phyloP scores from a whole-genome alignment of 129 eudicot genomes.

The Flaveria brownii region DNA sequence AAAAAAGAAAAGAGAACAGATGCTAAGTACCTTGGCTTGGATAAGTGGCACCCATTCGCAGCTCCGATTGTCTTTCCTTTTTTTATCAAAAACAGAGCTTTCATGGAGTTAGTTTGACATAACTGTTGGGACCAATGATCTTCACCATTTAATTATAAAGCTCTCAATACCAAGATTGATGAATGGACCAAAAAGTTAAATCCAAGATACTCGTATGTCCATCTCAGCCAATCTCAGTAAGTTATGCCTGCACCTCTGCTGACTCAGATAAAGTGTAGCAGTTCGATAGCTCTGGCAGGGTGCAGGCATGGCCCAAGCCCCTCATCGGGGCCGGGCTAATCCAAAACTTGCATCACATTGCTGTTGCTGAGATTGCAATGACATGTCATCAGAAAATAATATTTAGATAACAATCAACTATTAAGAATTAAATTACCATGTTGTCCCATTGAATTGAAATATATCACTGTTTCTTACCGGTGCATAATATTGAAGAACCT shows the following conservation, averaged over 20 bases:
- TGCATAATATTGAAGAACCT: constrained; percentile 67
- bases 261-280: constrained; percentile 30
- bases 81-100: constrained; percentile 27
- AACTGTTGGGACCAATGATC: constrained; percentile 36
- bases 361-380: constrained; percentile 64
- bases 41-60: constrained; percentile 24
- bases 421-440: not conserved
- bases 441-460: not conserved
- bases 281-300: constrained; percentile 41
- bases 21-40: constrained; percentile 41
- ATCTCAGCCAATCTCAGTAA: constrained; percentile 50
- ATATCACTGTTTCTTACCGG: constrained; percentile 48
- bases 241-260: constrained; percentile 81
- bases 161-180: constrained; percentile 52
- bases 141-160: constrained; percentile 41
- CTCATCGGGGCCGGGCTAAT: constrained; percentile 99
- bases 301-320: constrained; percentile 97
- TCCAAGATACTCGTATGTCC: constrained; percentile 14
- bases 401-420: not conserved
- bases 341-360: constrained; percentile 76
- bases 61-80: constrained; percentile 40
- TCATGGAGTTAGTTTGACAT: constrained; percentile 32
- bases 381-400: constrained; percentile 29
- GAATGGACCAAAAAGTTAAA: constrained; percentile 26
- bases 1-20: not conserved